Evolutionary conservation across 345 rosid species (phyloP).

Genomic region (Gynandropsis gynandra): DNA sequence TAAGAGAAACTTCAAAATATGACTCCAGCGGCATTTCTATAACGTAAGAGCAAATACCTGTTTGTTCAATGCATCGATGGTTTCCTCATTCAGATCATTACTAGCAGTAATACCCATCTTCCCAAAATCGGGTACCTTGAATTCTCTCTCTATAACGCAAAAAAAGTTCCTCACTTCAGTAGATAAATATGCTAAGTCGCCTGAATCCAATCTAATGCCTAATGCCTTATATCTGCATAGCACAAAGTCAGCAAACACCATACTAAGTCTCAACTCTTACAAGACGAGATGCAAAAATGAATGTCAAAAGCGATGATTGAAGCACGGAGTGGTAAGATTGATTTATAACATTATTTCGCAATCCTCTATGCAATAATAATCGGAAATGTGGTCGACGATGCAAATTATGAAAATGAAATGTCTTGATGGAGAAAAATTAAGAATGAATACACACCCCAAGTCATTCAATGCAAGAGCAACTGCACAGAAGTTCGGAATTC

Average conservation of each 20-base stretch:
- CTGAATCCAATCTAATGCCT: constrained; percentile 94
- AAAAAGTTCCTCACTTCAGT: constrained; percentile 72
- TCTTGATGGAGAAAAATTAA: not conserved
- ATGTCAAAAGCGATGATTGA: not conserved
- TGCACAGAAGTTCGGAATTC: constrained; percentile 90
- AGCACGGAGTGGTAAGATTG: not conserved
- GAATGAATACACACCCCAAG: constrained; percentile 54
- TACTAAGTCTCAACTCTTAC: constrained; percentile 6
- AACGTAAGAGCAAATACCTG: constrained; percentile 42
- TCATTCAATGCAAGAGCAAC: constrained; percentile 88
- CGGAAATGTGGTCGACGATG: not conserved
- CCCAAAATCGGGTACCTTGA: constrained; percentile 59
- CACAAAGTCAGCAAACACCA: constrained; percentile 5
- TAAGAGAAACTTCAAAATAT: not conserved
- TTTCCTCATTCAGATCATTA: constrained; percentile 96
- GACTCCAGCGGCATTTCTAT: not conserved
- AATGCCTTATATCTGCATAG: constrained; percentile 67
- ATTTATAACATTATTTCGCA: too few relatives aligned
- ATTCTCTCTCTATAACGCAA: constrained; percentile 56
- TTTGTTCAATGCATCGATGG: constrained; percentile 92
- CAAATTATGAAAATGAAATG: not conserved
- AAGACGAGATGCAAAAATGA: not conserved
- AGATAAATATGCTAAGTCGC: constrained; percentile 89
- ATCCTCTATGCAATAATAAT: too few relatives aligned
- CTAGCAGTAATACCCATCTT: constrained; percentile 73